Base-by-base conservation (phyloP, 352 stramenopile genomes). In the Pythium aristosporum region DNA sequence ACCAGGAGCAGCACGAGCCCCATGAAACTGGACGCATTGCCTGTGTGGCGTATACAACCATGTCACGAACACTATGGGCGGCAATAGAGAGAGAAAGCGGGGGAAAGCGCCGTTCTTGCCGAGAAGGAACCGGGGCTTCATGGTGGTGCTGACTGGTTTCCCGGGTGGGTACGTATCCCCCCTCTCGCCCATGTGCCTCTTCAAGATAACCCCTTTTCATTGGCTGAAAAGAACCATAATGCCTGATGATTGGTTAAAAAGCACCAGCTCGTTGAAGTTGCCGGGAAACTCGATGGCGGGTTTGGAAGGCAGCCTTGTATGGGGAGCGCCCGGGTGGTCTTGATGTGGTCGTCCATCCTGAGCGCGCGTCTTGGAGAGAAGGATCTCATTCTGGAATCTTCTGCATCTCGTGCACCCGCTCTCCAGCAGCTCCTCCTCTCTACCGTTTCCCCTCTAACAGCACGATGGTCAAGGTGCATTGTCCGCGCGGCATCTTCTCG, bases 1-100 rank as follows among this genome's bases (percentile, higher is more conserved):
- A 62, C 44, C 54, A 87, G 74, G 49, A 88, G 58, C 62, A 94
- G 51, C 48, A 86, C 28, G 23, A 87, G 67, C 18, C 69, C 75
- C 56, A 78, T 57, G 25, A 72, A 79, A 62, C 80, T 90, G 28
- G 61, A 68, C 30, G 63, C 48, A 54, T 85, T 88, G 39, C 80
- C 79, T 91, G 57, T n/a, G 18, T 11, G 30, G 37, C 43, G 57
- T n/a, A 18, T 34, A 2, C 25, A 30, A 2, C 42, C 8, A 16
- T 7, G 39, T 12, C 47, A 46, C 18, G 13, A 46, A 25, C 18
- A n/a, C 25, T 30, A 32, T 23, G 11, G 5, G 20, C 7, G 15
- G 47, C 12, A n/a, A 32, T 20, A 32, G 5, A n/a, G 36, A 28
- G 18, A 13, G 8, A 39, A 7, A 39, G 11, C n/a, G n/a, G 3